These are phyloP conservation scores for Pouteria campechiana DNA, from an alignment of 179 eudicot genomes.

Conservation along the genomic window DNA sequence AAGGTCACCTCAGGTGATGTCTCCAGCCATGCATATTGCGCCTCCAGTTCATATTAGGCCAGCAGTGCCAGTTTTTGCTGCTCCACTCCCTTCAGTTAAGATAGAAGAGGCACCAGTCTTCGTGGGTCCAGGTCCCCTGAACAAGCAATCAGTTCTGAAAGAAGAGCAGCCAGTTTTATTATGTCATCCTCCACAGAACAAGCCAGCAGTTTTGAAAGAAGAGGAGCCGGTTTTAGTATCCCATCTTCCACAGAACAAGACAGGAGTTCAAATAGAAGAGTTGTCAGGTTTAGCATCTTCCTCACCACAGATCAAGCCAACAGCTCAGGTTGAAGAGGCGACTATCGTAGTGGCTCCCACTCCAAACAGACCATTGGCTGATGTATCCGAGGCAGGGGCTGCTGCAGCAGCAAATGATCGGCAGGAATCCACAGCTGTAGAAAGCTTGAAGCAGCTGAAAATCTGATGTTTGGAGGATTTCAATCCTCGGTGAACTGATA, in stretches of 20 bases:
- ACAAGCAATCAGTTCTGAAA: slow-evolving; percentile 4
- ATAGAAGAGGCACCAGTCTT: slow-evolving; percentile 9
- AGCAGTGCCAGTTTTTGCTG: slow-evolving; percentile 27
- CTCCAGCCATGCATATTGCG: slow-evolving; percentile 19
- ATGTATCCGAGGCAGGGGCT: too few species aligned
- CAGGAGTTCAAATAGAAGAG: slow-evolving; percentile 1
- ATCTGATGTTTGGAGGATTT: slow-evolving; percentile 11
- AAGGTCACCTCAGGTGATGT: slow-evolving; percentile 22
- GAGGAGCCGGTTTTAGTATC: slow-evolving; percentile 8
- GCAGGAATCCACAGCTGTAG: slow-evolving; percentile 10
- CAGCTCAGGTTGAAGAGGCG: not conserved
- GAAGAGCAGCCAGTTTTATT: slow-evolving; percentile 4
- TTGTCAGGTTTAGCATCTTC: not conserved
- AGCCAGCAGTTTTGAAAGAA: slow-evolving; percentile 1
- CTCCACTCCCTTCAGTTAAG: slow-evolving; percentile 24
- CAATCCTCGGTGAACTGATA: too few species aligned
- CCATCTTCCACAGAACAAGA: slow-evolving; percentile 1
- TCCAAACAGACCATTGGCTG: too few species aligned
- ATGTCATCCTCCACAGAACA: not conserved
- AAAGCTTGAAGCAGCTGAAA: slow-evolving; percentile 21
- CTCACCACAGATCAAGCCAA: not conserved
- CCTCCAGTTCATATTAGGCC: slow-evolving; percentile 49
- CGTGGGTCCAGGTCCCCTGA: too few species aligned
- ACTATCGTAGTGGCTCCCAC: too few species aligned
- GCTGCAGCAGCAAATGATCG: slow-evolving; percentile 4